Base-by-base conservation (phyloP, 345 rosid species). In the Dimocarpus longan region DNA sequence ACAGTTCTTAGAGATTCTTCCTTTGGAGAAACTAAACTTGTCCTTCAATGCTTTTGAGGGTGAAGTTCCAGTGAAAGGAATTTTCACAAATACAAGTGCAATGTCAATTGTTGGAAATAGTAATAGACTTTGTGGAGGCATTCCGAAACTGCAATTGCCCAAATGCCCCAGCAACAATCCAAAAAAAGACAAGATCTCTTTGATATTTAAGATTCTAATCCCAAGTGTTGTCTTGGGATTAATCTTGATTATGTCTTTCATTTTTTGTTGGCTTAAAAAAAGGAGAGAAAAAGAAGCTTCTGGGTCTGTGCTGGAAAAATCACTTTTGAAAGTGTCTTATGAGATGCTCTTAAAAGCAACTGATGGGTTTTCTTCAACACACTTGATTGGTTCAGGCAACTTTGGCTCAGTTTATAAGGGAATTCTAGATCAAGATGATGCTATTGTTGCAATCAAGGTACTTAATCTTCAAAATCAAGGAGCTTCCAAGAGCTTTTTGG, bases 41-140 rank as follows among this genome's bases (percentile, higher is more conserved):
- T 71, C 84, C 13, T 84, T 66, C 9, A 84, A 84, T 72, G 15
- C 78, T 56, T 79, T 84, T 0, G 66, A 75, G 39, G 86, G 84
- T 8, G 59, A 65, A 7, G 48, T 81, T 22, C 84, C 86, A 7
- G n/a, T 8, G 0, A 28, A 64, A 71, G 84, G 86, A 40, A 46
- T 84, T 32, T 81, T 79, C 66, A 5, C 8, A 37, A 79, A 80
- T 62, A 37, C 56, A 1, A 76, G 80, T 11, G 59, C 26, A 1
- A 52, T 73, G 13, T 76, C 65, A 5, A 6, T 83, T 0, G 11
- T 2, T 32, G 80, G 80, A n/a, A 76, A 79, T 5, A 44, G 9
- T 66, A 18, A 0, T 5, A 76, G 46, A 59, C 77, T 83, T 5
- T 83, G 82, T 13, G 80, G 85, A 2, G 69, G 75, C n/a, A 66